These are phyloP conservation scores for Candida labiduridarum DNA, from an alignment of 1,139 yeast species.

Conservation along the genomic window DNA sequence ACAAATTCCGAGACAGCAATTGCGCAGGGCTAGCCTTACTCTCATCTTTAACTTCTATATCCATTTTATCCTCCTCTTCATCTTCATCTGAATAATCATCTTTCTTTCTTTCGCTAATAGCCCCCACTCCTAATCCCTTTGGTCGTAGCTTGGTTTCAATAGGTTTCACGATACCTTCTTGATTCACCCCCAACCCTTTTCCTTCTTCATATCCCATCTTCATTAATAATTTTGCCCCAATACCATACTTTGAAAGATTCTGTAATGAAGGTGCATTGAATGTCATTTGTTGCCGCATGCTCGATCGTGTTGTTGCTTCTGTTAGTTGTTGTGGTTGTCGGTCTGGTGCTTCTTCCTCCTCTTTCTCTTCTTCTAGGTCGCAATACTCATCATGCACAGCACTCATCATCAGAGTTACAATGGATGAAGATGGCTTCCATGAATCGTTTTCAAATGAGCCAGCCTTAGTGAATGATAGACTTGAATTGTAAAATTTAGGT, in stretches of 20 bases:
- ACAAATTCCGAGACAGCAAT: slow-evolving; percentile 17
- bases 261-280: slow-evolving; percentile 2
- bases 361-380: slow-evolving; percentile 25
- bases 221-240: slow-evolving; percentile 78
- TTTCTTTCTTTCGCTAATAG: slow-evolving; percentile 36
- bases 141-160: slow-evolving; percentile 72
- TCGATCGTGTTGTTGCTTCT: not conserved
- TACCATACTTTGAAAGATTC: slow-evolving; percentile 56
- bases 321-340: slow-evolving; percentile 4
- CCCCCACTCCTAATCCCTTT: slow-evolving; percentile 75
- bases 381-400: slow-evolving; percentile 23
- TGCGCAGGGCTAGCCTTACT: not conserved
- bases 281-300: not conserved
- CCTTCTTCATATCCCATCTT: slow-evolving; percentile 91
- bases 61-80: slow-evolving; percentile 8
- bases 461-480: slow-evolving; percentile 14
- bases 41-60: slow-evolving; percentile 10
- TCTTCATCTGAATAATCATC: slow-evolving; percentile 21
- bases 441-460: slow-evolving; percentile 4
- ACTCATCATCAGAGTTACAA: slow-evolving; percentile 15
- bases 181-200: slow-evolving; percentile 72
- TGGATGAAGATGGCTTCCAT: not conserved
- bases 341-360: slow-evolving; percentile 12
- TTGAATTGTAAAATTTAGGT: slow-evolving; percentile 6
- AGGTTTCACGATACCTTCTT: slow-evolving; percentile 77